phyloP scores from a whole-genome alignment of 2,329 filamentous ascomycete species.

The Karstenula rhodostoma region DNA sequence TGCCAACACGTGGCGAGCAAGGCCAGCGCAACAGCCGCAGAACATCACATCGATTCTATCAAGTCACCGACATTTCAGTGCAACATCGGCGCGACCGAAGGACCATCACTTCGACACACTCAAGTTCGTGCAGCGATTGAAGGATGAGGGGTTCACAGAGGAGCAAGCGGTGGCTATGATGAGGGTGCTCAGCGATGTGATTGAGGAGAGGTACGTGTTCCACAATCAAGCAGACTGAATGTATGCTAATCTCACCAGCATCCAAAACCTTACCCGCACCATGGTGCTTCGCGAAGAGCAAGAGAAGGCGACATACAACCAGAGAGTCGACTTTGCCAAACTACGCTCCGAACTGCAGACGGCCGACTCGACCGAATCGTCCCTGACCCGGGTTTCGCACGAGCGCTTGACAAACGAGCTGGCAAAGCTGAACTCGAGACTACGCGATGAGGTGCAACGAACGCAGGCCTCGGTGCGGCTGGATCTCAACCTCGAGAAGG shows the following conservation, averaged over 20 bases:
- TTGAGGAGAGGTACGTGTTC: slow-evolving; percentile 80
- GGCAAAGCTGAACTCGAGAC: slow-evolving; percentile 86
- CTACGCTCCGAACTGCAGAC: slow-evolving; percentile 92
- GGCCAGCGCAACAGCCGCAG: slow-evolving; percentile 13
- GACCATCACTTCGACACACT: slow-evolving; percentile 99
- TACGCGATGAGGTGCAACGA: slow-evolving; percentile 92
- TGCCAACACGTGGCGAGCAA: slow-evolving; percentile 15
- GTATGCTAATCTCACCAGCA: slow-evolving; percentile 59
- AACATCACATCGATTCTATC: slow-evolving; percentile 17
- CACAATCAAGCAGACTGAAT: slow-evolving; percentile 1
- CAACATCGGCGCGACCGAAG: slow-evolving; percentile 66
- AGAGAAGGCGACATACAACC: slow-evolving; percentile 76
- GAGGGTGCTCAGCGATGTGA: slow-evolving; percentile 94
- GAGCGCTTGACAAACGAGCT: slow-evolving; percentile 94
- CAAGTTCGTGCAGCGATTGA: slow-evolving; percentile 91
- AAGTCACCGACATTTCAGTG: slow-evolving; percentile 66
- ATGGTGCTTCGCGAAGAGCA: slow-evolving; percentile 98
- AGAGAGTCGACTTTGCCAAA: slow-evolving; percentile 98
- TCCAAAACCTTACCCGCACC: slow-evolving; percentile 94
- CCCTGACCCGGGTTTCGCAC: slow-evolving; percentile 86
- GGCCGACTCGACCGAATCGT: slow-evolving; percentile 88
- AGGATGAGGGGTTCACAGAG: slow-evolving; percentile 93
- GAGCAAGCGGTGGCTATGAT: slow-evolving; percentile 98
- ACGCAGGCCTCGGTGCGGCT: slow-evolving; percentile 92
- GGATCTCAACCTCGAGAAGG: slow-evolving; percentile 96